These are phyloP conservation scores for Lupinus albus DNA, from an alignment of 306 rosid species.

Conservation along the genomic window DNA sequence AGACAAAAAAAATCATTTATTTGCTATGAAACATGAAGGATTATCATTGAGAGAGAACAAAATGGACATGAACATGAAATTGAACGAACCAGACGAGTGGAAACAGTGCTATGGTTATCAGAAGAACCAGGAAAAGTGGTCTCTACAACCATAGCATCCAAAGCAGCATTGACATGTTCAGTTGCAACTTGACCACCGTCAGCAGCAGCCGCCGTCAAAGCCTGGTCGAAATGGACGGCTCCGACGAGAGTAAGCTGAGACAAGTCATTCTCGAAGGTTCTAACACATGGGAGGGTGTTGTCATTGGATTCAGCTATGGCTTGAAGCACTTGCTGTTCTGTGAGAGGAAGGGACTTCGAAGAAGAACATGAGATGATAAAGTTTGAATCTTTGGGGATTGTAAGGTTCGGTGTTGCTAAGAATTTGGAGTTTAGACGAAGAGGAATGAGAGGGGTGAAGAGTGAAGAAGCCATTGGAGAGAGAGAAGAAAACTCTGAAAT, in stretches of 20 bases:
- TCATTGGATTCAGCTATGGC: conserved; percentile 69
- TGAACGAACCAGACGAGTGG: conserved; percentile 79
- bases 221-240: conserved; percentile 73
- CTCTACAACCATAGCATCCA: conserved; percentile 89
- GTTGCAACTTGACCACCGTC: conserved; percentile 85
- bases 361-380: conserved; percentile 54
- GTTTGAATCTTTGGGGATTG: conserved; percentile 33
- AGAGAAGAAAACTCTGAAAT: no score
- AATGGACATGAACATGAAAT: conserved; percentile 18
- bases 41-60: conserved; percentile 6
- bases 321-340: conserved; percentile 73
- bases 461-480: conserved; percentile 50
- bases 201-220: conserved; percentile 85
- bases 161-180: conserved; percentile 67
- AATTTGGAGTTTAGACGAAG: conserved; percentile 31
- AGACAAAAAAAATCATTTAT: neutral
- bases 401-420: conserved; percentile 27
- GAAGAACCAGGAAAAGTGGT: conserved; percentile 73
- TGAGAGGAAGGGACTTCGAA: conserved; percentile 51
- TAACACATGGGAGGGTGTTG: conserved; percentile 71
- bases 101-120: conserved; percentile 66
- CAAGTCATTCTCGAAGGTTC: conserved; percentile 74
- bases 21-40: neutral
- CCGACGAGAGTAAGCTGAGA: conserved; percentile 73
- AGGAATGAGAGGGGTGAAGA: conserved; percentile 43